These are phyloP conservation scores for Wickerhamiella pararugosa DNA, from an alignment of 1,139 yeast genomes.

Conservation along the genomic window DNA sequence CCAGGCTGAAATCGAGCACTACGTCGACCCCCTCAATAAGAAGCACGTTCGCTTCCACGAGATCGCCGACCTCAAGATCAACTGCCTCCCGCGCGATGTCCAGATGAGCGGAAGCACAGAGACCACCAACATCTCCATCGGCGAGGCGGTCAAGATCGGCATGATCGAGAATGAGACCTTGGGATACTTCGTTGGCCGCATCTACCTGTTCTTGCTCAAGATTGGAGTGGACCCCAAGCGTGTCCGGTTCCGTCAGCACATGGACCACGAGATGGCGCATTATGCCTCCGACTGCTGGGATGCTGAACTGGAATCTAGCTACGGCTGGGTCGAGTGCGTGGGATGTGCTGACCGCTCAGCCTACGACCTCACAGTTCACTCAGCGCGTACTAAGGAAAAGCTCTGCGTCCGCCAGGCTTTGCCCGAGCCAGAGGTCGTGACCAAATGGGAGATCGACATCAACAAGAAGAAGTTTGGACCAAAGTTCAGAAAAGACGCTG, in stretches of 20 bases:
- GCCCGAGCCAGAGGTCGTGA: conserved; percentile 70
- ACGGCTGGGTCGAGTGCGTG: conserved; percentile 99
- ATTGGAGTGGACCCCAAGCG: conserved; percentile 80
- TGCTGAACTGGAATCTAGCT: conserved; percentile 88
- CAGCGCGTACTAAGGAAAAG: conserved; percentile 90
- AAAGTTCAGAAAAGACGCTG: conserved; percentile 91
- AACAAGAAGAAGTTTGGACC: conserved; percentile 97
- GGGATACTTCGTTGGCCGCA: conserved; percentile 93
- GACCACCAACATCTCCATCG: conserved; percentile 50
- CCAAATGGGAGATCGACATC: conserved; percentile 67
- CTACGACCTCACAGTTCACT: conserved; percentile 87
- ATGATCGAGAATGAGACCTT: conserved; percentile 94
- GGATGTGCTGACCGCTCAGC: conserved; percentile 99
- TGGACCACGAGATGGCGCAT: conserved; percentile 99
- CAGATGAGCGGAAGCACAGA: conserved; percentile 77
- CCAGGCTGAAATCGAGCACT: conserved; percentile 99
- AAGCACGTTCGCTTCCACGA: conserved; percentile 65
- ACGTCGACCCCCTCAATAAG: conserved; percentile 84
- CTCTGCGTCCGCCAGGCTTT: conserved; percentile 85
- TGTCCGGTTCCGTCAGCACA: conserved; percentile 95
- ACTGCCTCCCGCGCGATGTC: conserved; percentile 68
- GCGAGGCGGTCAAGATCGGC: conserved; percentile 76
- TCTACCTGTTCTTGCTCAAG: conserved; percentile 64
- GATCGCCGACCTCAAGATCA: conserved; percentile 55
- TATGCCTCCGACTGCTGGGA: conserved; percentile 99